Evolutionary conservation across 805 yeast genomes (phyloP), one percentile per base, ranked within the genome.

Genomic region (Lachancea lanzarotensis): DNA sequence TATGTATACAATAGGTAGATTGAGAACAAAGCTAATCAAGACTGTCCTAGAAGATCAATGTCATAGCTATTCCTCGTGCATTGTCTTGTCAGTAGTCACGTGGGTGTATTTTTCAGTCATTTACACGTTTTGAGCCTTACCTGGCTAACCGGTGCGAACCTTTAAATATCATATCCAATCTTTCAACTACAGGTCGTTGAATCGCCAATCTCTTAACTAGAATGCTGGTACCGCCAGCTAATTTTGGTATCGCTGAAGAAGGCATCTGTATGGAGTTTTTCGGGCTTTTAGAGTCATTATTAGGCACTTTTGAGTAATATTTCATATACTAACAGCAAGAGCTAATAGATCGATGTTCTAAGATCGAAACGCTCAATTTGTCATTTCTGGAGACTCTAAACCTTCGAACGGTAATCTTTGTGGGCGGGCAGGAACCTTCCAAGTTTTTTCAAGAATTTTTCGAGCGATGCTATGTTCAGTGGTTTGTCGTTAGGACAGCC

Each of bases 141-240:
- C 31, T 29, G 15, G 15, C 31, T 29, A 29, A 29, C 13, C 15
- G 4, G 11, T 29, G 15, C 4, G 4, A 29, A 13, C 31, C 31
- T 29, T 29, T 29, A 29, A 29, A 11, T 29, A 29, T 29, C 5
- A 29, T 5, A 29, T 12, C 13, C 31, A 29, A 12, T 12, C 13
- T 4, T 6, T 22, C 25, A 22, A 22, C n/a, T 6, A 22, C 25
- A 22, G 25, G 25, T 22, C 25, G 4, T 22, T 22, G 25, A 22
- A 8, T 22, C 25, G 8, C 25, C 8, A 6, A 29, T 12, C 11
- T 13, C 27, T 36, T 22, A 25, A 3, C 13, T 7, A 32, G 19
- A 10, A 88, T 89, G 96, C 71, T 89, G 27, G 86, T 90, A 0
- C 95, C 96, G 1, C 98, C 98, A 1, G 91, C 88, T 40, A 86